Evolutionary conservation across 2,329 filamentous ascomycete species (phyloP).

Genomic region (Ophiostoma sp.): DNA sequence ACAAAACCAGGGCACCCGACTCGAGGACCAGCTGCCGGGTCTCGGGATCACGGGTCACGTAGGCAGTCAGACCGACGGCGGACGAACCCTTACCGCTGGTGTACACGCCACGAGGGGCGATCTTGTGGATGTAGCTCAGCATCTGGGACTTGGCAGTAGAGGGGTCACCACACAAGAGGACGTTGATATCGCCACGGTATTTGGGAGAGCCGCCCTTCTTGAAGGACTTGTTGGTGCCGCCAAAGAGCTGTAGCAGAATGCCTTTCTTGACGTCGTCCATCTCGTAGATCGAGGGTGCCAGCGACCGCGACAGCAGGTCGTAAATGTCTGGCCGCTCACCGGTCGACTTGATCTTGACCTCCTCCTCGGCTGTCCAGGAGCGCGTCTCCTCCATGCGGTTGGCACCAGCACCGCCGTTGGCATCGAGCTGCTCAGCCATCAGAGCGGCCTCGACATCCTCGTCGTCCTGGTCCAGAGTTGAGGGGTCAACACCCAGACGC

Average conservation of each 20-base stretch:
- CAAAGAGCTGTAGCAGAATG: constrained; percentile 91
- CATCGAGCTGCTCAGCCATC: constrained; percentile 38
- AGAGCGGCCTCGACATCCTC: constrained; percentile 49
- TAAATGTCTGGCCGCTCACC: constrained; percentile 82
- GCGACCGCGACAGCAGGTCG: constrained; percentile 80
- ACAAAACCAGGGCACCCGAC: constrained; percentile 71
- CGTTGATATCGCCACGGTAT: constrained; percentile 96
- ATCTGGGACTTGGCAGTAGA: constrained; percentile 96
- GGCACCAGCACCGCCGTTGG: constrained; percentile 53
- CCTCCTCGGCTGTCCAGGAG: constrained; percentile 78
- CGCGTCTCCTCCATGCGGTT: constrained; percentile 77
- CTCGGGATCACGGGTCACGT: constrained; percentile 74
- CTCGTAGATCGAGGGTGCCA: constrained; percentile 94
- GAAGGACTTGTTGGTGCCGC: constrained; percentile 96
- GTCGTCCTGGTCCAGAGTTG: constrained; percentile 71
- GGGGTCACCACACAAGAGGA: constrained; percentile 92
- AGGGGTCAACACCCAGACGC: constrained; percentile 83
- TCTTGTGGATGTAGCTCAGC: constrained; percentile 92
- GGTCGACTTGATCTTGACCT: constrained; percentile 78
- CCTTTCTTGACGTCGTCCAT: constrained; percentile 99
- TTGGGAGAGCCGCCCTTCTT: constrained; percentile 92
- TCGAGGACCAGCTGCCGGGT: constrained; percentile 75
- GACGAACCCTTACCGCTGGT: constrained; percentile 77
- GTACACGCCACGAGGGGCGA: constrained; percentile 81
- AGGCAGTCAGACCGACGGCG: constrained; percentile 74